These are phyloP conservation scores for Lasiodiplodia citricola DNA, from an alignment of 2,329 filamentous ascomycete genomes.

Conservation along the genomic window DNA sequence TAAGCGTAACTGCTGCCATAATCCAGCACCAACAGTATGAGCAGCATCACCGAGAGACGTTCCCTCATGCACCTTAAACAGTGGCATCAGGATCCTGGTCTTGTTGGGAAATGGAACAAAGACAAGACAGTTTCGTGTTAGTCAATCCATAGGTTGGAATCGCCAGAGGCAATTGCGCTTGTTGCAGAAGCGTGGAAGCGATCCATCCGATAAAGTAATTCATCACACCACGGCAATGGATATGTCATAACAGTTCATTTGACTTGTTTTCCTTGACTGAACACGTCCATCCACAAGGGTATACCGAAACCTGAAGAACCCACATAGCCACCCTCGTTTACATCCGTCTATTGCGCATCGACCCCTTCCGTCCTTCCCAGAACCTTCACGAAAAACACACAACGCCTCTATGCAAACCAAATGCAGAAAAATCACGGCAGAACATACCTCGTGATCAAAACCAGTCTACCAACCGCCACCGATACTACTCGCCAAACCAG, in stretches of 20 bases:
- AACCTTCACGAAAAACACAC: not conserved
- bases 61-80: no score
- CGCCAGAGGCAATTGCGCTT: not conserved
- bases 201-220: not conserved
- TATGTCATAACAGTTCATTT: not conserved
- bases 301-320: not conserved
- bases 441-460: no score
- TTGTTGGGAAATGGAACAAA: no score
- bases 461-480: conserved; percentile 82
- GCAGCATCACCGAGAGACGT: no score
- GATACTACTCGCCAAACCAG: conserved; percentile 86
- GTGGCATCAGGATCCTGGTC: no score
- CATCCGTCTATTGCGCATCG: not conserved
- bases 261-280: not conserved
- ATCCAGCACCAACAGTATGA: no score
- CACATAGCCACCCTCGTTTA: not conserved
- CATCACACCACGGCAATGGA: not conserved
- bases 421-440: not conserved
- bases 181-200: not conserved
- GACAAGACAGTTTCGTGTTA: no score
- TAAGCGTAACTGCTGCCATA: no score
- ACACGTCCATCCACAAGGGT: not conserved
- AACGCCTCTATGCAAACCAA: not conserved
- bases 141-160: not conserved
- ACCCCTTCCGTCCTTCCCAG: not conserved